Evolutionary conservation across 805 yeast genomes (phyloP), one percentile per base, ranked within the genome.

Genomic region (Saccharomycopsis oosterbeekiorum): DNA sequence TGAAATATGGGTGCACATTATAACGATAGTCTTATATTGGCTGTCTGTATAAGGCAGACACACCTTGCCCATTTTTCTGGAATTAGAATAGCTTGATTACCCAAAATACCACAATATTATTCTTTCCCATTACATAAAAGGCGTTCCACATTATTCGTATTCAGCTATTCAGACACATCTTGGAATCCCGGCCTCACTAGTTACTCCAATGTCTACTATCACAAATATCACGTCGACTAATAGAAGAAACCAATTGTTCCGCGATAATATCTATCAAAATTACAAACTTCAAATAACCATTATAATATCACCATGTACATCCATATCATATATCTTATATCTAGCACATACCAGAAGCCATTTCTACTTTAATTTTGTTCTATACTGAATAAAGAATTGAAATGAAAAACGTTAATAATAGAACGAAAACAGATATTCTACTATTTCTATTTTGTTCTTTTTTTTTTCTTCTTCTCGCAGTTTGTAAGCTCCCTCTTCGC

Each of bases 281-380:
- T 40, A 14, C n/a, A 40, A 12, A 14, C 17, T 40, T 17, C 17
- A 40, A 40, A 40, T 15, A 21, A 47, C 34, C 21, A 12, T 10
- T 14, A 1, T 2, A 24, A 12, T 47, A 21, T 26, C 34, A 10
- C 15, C 53, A n/a, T 10, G 5, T 21, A 11, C 24, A 6, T 26
- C 11, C 50, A n/a, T n/a, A 42, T 17, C 43, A 40, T 17, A 40
- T 17, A 15, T 14, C 43, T n/a, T 17, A 21, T 47, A 47, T 47
- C 9, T 47, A 47, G 19, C 21, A 56, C 59, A 56, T 56, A 56
- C 59, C 59, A 39, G 59, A 24, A 56, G 59, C 59, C 59, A 56
- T 56, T 56, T 56, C 41, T 42, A 56, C 47, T 34, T 40, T 56
- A 40, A 29, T 56, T 56, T 10, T 41, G 19, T 56, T 55, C 36